phyloP scores from a whole-genome alignment of 768 basidiomycete genomes.

The Hypholoma sublateritium region DNA sequence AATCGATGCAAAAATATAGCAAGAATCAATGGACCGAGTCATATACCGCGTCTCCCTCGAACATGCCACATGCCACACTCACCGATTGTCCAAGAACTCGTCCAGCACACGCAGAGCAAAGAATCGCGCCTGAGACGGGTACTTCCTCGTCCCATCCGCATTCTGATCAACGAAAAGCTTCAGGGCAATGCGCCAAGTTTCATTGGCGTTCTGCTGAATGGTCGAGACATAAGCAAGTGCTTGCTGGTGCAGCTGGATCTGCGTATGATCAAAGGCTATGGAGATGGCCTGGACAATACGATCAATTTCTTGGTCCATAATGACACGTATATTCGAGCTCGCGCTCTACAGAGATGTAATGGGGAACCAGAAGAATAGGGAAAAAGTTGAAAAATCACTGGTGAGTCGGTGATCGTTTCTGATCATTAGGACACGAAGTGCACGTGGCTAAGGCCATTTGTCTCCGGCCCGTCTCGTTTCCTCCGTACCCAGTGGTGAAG shows the following conservation, averaged over 20 bases:
- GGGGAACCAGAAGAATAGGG: constrained; percentile 17
- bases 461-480: background rate
- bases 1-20: background rate
- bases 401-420: constrained; percentile 7
- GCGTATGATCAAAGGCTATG: constrained; percentile 82
- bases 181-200: constrained; percentile 81
- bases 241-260: constrained; percentile 73
- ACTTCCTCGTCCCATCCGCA: constrained; percentile 61
- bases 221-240: constrained; percentile 81
- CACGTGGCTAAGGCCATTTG: constrained; percentile 18
- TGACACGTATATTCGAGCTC: constrained; percentile 21
- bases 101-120: constrained; percentile 80
- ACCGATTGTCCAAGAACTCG: constrained; percentile 83
- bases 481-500: background rate
- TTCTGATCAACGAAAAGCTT: constrained; percentile 67
- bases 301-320: constrained; percentile 76
- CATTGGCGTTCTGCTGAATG: constrained; percentile 72
- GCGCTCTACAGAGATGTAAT: constrained; percentile 9
- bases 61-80: constrained; percentile 29
- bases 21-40: background rate
- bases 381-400: constrained; percentile 21
- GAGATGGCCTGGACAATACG: constrained; percentile 82
- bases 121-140: constrained; percentile 73
- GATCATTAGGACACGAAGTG: constrained; percentile 9
- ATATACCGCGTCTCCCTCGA: background rate